Evolutionary conservation across 2,329 filamentous ascomycete species (phyloP).

Genomic region (Myotisia sp.): DNA sequence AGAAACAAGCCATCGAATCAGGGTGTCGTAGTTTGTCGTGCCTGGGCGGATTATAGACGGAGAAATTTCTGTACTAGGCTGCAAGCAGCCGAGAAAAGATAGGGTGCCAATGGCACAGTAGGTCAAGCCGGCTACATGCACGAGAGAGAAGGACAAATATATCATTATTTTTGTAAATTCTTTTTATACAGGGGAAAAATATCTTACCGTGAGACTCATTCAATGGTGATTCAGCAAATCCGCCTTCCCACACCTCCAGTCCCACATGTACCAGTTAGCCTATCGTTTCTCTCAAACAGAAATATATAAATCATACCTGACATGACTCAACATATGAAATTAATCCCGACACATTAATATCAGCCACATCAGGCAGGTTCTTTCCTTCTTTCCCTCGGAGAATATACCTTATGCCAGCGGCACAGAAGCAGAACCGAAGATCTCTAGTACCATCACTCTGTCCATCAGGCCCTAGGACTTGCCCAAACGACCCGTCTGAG

Average conservation of each 20-base stretch:
- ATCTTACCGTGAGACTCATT: constrained; percentile 67
- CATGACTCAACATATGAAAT: constrained; percentile 56
- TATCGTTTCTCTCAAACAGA: constrained; percentile 15
- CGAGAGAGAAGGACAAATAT: no score
- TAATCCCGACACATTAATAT: constrained; percentile 60
- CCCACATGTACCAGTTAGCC: constrained; percentile 17
- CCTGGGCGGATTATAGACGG: constrained; percentile 12
- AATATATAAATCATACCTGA: constrained; percentile 31
- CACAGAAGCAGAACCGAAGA: constrained; percentile 77
- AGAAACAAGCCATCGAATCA: constrained; percentile 45
- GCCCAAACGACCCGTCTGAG: constrained; percentile 78
- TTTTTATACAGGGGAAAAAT: no score
- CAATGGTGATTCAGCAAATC: constrained; percentile 61
- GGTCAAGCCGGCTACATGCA: constrained; percentile 73
- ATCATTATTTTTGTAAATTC: no score
- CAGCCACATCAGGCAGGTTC: constrained; percentile 44
- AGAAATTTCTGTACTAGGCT: constrained; percentile 18
- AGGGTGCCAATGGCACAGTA: constrained; percentile 76
- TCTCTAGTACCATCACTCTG: constrained; percentile 65
- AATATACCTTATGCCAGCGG: constrained; percentile 67
- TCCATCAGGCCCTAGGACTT: constrained; percentile 50
- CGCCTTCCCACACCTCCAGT: constrained; percentile 63
- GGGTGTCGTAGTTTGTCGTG: constrained; percentile 4
- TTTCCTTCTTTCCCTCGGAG: constrained; percentile 49
- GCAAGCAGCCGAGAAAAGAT: constrained; percentile 54